Conservation (phyloP, 2,329 filamentous ascomycete species). For the Cadophora sp. region DNA sequence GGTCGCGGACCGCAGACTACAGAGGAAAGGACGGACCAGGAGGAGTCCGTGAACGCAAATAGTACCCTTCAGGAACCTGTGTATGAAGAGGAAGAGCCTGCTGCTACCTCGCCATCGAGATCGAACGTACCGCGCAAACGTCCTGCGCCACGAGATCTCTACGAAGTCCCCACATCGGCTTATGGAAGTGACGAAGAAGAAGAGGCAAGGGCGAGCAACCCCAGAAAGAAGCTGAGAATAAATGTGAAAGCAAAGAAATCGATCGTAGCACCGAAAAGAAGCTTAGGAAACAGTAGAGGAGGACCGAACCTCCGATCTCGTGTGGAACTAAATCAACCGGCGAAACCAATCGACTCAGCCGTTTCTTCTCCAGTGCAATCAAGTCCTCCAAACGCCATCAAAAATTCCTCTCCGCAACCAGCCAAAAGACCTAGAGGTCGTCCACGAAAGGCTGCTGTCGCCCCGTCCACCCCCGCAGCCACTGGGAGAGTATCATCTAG, state of each 20-base stretch:
- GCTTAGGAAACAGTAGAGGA: neutral
- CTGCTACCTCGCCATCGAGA: neutral
- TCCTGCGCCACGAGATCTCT: conserved; percentile 12
- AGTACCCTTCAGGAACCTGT: neutral
- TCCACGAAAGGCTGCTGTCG: conserved; percentile 13
- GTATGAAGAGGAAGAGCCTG: conserved; percentile 4
- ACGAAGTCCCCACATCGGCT: neutral
- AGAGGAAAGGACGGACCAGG: neutral
- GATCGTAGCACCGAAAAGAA: conserved; percentile 17
- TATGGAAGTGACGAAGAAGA: conserved; percentile 3
- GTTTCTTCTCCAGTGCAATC: neutral
- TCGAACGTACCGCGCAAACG: neutral
- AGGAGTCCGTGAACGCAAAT: neutral
- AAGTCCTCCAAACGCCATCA: neutral
- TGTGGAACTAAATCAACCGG: neutral
- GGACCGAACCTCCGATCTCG: neutral
- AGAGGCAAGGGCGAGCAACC: neutral
- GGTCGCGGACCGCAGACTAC: neutral
- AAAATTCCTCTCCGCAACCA: neutral
- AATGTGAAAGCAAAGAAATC: neutral
- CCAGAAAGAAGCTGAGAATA: neutral
- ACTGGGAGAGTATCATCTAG: neutral
- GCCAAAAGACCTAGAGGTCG: conserved; percentile 16
- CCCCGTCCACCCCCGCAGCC: neutral
- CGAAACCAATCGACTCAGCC: neutral